phyloP scores from a whole-genome alignment of 2,329 filamentous ascomycete species.

The Nemania diffusa region DNA sequence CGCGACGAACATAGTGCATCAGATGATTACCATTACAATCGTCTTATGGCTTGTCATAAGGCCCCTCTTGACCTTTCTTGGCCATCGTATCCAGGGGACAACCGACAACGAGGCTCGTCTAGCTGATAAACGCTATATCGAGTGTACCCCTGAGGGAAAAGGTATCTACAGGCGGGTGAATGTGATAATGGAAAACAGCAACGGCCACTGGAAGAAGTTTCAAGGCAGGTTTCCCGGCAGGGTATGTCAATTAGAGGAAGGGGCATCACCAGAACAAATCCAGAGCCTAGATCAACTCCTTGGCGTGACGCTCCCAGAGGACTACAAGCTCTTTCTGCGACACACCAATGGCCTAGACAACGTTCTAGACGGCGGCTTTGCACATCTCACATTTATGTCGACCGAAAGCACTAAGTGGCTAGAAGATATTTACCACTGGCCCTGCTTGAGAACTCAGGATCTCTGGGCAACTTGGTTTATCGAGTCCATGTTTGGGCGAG shows the following conservation, averaged over 20 bases:
- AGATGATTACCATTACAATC: background rate
- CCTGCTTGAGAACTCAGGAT: background rate
- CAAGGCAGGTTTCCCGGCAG: too few relatives aligned
- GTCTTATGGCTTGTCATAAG: constrained; percentile 8
- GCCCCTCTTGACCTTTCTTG: background rate
- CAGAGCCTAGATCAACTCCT: background rate
- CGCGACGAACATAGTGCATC: background rate
- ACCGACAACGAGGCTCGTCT: background rate
- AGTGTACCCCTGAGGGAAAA: background rate
- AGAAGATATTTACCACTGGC: background rate
- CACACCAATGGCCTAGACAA: constrained; percentile 14
- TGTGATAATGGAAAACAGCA: constrained; percentile 12
- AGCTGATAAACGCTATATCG: background rate
- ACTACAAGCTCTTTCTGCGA: constrained; percentile 12
- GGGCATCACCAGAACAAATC: background rate
- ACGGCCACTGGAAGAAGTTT: background rate
- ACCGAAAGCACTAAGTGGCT: background rate
- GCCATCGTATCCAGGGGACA: background rate
- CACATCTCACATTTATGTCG: background rate
- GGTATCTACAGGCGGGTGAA: constrained; percentile 3
- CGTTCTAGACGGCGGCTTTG: constrained; percentile 1
- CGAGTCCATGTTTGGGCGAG: constrained; percentile 10
- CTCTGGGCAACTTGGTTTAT: background rate
- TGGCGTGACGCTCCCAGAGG: background rate
- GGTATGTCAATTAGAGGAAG: constrained; percentile 5